phyloP scores from a whole-genome alignment of 1,139 yeast genomes.

The Lodderomyces jiufengensis region DNA sequence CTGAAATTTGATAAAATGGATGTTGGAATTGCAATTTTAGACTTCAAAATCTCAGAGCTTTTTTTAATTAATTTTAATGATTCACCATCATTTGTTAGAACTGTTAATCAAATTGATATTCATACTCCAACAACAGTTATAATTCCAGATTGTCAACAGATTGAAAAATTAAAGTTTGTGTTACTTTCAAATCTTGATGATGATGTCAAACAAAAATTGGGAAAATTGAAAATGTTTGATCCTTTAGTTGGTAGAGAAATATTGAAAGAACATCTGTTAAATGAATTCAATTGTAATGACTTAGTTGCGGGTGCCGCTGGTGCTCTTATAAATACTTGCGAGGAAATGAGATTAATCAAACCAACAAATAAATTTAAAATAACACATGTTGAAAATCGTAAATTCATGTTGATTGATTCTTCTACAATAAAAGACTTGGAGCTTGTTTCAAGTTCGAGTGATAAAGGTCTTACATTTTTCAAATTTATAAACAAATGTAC shows the following conservation, averaged over 20 bases:
- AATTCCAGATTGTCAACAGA: slow-evolving; percentile 25
- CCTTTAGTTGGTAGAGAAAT: slow-evolving; percentile 9
- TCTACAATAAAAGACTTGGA: slow-evolving; percentile 34
- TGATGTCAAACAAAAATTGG: slow-evolving; percentile 19
- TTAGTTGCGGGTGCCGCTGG: slow-evolving; percentile 31
- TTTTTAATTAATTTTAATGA: slow-evolving; percentile 32
- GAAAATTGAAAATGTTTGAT: slow-evolving; percentile 22
- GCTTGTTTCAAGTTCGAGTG: slow-evolving; percentile 27
- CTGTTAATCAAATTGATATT: slow-evolving; percentile 38
- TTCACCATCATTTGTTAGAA: slow-evolving; percentile 43
- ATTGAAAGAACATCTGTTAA: slow-evolving; percentile 13
- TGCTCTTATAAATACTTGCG: slow-evolving; percentile 26
- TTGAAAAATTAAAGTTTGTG: slow-evolving; percentile 32
- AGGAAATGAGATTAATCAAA: slow-evolving; percentile 8
- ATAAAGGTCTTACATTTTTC: slow-evolving; percentile 26
- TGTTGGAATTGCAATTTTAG: slow-evolving; percentile 11
- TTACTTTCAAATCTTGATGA: slow-evolving; percentile 27
- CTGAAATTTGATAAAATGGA: slow-evolving; percentile 11
- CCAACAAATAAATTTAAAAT: slow-evolving; percentile 28
- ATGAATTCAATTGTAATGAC: slow-evolving; percentile 21
- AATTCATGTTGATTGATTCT: slow-evolving; percentile 38
- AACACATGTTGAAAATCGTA: slow-evolving; percentile 35
- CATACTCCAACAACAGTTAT: slow-evolving; percentile 34
- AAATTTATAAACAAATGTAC: slow-evolving; percentile 33
- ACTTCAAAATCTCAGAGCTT: slow-evolving; percentile 18